Evolutionary conservation across 139 green algal species (phyloP).

Genomic region (Tetraselmis chui): DNA sequence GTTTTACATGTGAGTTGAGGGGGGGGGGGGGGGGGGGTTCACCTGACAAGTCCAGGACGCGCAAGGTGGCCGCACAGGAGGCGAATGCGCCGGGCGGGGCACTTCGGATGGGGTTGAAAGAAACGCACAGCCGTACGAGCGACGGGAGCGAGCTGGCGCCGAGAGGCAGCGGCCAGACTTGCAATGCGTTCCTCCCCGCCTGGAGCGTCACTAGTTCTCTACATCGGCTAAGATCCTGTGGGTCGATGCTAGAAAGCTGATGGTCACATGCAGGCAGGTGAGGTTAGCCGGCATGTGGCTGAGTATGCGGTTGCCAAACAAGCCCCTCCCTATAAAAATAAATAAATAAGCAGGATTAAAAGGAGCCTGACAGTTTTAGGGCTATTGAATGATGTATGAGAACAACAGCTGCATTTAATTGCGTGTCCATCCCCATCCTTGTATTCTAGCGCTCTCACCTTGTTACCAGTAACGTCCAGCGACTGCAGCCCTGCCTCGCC

Average conservation of each 20-base stretch:
- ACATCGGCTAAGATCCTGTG: neutral
- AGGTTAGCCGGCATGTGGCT: too few relatives aligned
- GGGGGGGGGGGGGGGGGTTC: too few relatives aligned
- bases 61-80: conserved; percentile 21
- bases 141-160: conserved; percentile 1
- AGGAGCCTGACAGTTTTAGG: too few relatives aligned
- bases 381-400: too few relatives aligned
- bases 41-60: conserved; percentile 34
- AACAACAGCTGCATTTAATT: too few relatives aligned
- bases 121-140: conserved; percentile 25
- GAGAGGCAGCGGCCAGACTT: conserved; percentile 25
- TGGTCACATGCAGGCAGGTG: too few relatives aligned
- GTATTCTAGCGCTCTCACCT: conserved; percentile 13
- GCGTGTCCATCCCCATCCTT: too few relatives aligned
- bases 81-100: conserved; percentile 16
- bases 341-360: too few relatives aligned
- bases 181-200: conserved; percentile 21
- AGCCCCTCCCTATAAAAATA: too few relatives aligned
- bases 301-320: too few relatives aligned
- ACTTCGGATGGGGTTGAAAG: conserved; percentile 13
- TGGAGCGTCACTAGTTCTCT: conserved; percentile 13
- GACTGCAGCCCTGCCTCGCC: neutral
- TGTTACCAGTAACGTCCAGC: conserved; percentile 31
- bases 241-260: neutral
- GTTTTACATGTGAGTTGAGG: too few relatives aligned